Base-by-base conservation (phyloP, 1,284 basidiomycete genomes). In the Leccinum holopus region DNA sequence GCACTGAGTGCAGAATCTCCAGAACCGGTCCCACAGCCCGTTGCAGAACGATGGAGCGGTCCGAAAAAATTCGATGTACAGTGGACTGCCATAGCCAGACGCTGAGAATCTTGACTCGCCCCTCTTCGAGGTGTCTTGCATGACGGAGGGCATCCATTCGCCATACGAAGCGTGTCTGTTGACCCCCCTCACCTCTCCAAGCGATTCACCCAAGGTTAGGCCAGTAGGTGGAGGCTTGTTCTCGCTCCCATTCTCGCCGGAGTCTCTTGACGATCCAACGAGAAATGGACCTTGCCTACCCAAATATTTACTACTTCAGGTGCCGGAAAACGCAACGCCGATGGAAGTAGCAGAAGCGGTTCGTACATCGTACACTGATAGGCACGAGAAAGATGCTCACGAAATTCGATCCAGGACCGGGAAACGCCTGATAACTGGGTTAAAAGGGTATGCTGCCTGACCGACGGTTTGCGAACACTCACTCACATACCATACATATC, bases 401-500 rank as follows among this genome's bases (percentile, higher is more conserved):
- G 2, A 7, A 6, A n/a, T 35, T 41, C n/a, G 7, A 12, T 51
- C 3, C 58, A 70, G 69, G 78, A 79, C 57, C 57, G 61, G 0
- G 69, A 69, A 25, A 81, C 81, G 3, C 81, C 81, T 1, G 81
- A 82, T 62, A 73, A 70, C 39, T 81, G 81, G 81, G 58, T 82
- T 41, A 75, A 73, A 55, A 72, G 81, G 30, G 79, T 80, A 30
- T 5, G 25, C 5, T 49, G 7, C 47, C 18, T 49, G 51, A 30
- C 16, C 28, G 33, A 30, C 30, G 30, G 14, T 32, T 9, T 16
- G 6, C n/a, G 6, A n/a, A 30, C 30, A n/a, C 5, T 32, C 9
- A 4, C 25, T 54, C n/a, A n/a, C 5, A 30, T 12, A 54, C 18
- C 30, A 18, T 10, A n/a, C 25, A 8, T 32, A 33, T 51, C 30